Evolutionary conservation across 768 basidiomycete species (phyloP).

Genomic region (Boletus sp.): DNA sequence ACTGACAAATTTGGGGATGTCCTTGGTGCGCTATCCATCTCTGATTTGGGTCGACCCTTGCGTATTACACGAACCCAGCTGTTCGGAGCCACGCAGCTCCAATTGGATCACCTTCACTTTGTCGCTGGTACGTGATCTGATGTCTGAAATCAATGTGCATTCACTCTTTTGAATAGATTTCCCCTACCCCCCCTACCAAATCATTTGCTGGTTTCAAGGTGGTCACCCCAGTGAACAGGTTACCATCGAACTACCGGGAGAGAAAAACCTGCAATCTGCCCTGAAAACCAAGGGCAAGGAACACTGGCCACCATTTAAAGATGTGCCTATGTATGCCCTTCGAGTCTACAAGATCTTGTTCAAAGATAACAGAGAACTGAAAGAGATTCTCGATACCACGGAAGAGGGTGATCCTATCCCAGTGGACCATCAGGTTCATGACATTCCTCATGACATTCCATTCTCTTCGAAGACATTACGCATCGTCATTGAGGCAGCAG

Average conservation of each 20-base stretch:
- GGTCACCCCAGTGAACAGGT: background rate
- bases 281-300: background rate
- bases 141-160: background rate
- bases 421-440: background rate
- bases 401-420: background rate
- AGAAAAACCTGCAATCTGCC: background rate
- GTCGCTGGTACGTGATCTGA: background rate
- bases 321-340: background rate
- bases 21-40: background rate
- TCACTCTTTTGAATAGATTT: background rate
- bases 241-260: background rate
- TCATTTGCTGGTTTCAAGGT: background rate
- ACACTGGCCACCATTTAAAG: background rate
- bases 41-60: background rate
- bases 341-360: background rate
- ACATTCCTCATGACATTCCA: background rate
- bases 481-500: background rate
- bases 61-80: background rate
- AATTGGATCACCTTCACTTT: background rate
- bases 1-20: background rate
- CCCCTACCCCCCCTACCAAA: background rate
- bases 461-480: background rate
- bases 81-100: background rate
- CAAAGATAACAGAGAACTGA: background rate
- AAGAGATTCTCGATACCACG: background rate